Evolutionary conservation across 805 yeast species (phyloP).

Genomic region (Candida pseudoglaebosa): DNA sequence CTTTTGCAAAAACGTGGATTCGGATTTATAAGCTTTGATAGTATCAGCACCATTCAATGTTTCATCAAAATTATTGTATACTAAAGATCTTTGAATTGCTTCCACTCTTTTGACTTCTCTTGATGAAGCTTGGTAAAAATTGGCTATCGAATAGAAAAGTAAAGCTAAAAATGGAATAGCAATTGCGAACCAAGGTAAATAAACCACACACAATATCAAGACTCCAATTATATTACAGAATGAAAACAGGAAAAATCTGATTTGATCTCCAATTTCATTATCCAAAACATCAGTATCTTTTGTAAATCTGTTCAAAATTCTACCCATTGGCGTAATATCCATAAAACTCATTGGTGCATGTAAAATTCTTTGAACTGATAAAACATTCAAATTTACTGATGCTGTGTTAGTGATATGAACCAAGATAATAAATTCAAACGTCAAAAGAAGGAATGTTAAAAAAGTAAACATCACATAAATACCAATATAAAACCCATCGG

Average conservation of each 20-base stretch:
- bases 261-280: slow-evolving; percentile 69
- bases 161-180: slow-evolving; percentile 30
- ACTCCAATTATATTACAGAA: slow-evolving; percentile 56
- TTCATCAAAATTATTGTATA: slow-evolving; percentile 38
- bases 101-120: slow-evolving; percentile 38
- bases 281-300: slow-evolving; percentile 84
- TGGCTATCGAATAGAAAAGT: slow-evolving; percentile 24
- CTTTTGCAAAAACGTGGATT: slow-evolving; percentile 22
- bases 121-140: slow-evolving; percentile 34
- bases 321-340: slow-evolving; percentile 85
- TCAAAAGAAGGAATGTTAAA: slow-evolving; percentile 42
- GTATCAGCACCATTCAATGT: slow-evolving; percentile 34
- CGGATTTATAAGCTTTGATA: slow-evolving; percentile 30
- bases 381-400: slow-evolving; percentile 54
- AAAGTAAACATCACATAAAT: slow-evolving; percentile 61
- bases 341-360: slow-evolving; percentile 80
- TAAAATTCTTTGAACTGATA: slow-evolving; percentile 56
- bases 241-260: slow-evolving; percentile 57
- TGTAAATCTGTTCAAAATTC: slow-evolving; percentile 80
- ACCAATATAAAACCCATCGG: slow-evolving; percentile 66
- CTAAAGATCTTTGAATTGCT: slow-evolving; percentile 37
- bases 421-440: slow-evolving; percentile 41
- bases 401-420: slow-evolving; percentile 52
- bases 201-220: slow-evolving; percentile 29
- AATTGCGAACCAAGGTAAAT: slow-evolving; percentile 40